Base-by-base conservation (phyloP, 2,329 filamentous ascomycete species). In the Aspergillus proliferans region DNA sequence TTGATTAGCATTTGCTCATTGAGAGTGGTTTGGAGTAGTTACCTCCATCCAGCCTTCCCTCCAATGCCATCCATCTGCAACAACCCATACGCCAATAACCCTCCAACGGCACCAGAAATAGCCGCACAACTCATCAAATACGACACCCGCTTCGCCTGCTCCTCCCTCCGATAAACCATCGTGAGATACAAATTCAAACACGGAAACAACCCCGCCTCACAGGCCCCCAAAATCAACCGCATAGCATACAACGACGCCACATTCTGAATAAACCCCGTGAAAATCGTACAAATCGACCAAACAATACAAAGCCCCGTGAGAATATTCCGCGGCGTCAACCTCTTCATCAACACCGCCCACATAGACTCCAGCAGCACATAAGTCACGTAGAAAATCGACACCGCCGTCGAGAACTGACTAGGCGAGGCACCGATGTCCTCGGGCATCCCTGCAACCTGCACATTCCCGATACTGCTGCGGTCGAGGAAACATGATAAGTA, bases 401-500 rank as follows among this genome's bases (percentile, higher is more conserved):
- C 71, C 3, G 73, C 76, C 3, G 63, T 74, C n/a, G 70, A 74
- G 56, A 73, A 76, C 51, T 76, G 63, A 28, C 63, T 62, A 8
- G 61, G 59, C 1, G 66, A 66, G 10, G 72, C 68, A 19, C 65
- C 58, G 43, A 78, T 75, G 50, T 72, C 74, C 36, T 68, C 63
- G 2, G 71, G 69, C 71, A 78, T 75, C 42, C 71, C 69, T 30
- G 71, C 72, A 5, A 72, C 67, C 48, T 70, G 71, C 52, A 76
- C 75, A 56, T 79, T 79, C 43, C 75, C 73, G 62, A 59, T 53
- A 45, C 47, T 5, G 4, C 38, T 44, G 47, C 80, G 71, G 60
- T 83, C 80, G 38, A 81, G 66, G 56, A 78, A 80, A 52, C 74
- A 79, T 3, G 72, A 71, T 18, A 83, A 58, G 52, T 80, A 83